These are phyloP conservation scores for Alectoria sarmentosa DNA, from an alignment of 495 filamentous ascomycete genomes.

Conservation along the genomic window DNA sequence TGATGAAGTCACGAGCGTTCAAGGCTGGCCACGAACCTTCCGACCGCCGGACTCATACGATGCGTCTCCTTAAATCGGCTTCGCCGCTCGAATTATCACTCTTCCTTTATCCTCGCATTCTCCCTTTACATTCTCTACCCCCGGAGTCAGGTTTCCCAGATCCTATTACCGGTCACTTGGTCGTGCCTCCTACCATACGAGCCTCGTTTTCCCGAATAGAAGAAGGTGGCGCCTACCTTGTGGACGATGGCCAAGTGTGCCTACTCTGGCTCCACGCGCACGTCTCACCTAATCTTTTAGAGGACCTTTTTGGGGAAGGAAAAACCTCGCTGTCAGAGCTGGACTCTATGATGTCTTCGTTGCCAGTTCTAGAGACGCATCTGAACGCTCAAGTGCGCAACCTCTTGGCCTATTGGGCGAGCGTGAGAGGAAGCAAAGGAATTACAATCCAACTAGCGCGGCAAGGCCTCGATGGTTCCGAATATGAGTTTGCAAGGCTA, in stretches of 20 bases:
- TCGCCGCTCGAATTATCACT: slow-evolving; percentile 77
- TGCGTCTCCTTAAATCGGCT: slow-evolving; percentile 83
- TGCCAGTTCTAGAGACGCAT: slow-evolving; percentile 80
- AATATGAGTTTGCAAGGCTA: slow-evolving; percentile 90
- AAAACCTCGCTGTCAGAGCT: slow-evolving; percentile 63
- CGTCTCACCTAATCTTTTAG: slow-evolving; percentile 72
- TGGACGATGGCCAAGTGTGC: slow-evolving; percentile 92
- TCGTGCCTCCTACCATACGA: slow-evolving; percentile 59
- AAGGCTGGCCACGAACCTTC: slow-evolving; percentile 87
- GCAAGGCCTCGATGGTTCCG: slow-evolving; percentile 89
- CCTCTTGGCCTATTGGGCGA: slow-evolving; percentile 77
- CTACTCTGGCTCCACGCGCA: slow-evolving; percentile 82
- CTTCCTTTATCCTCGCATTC: slow-evolving; percentile 92
- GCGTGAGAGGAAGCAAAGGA: slow-evolving; percentile 76
- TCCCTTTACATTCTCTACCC: slow-evolving; percentile 80
- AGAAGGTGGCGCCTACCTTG: slow-evolving; percentile 90
- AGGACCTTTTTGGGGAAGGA: slow-evolving; percentile 82
- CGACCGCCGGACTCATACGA: slow-evolving; percentile 84
- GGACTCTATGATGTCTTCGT: slow-evolving; percentile 64
- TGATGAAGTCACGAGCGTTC: slow-evolving; percentile 88
- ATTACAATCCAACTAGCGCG: slow-evolving; percentile 84
- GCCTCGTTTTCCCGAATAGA: slow-evolving; percentile 87
- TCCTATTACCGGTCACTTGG: slow-evolving; percentile 71
- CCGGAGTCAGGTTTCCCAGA: slow-evolving; percentile 78
- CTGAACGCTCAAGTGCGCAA: slow-evolving; percentile 94